phyloP scores from a whole-genome alignment of 202 grass and related monocot species.

The Dendrocalamus latiflorus region DNA sequence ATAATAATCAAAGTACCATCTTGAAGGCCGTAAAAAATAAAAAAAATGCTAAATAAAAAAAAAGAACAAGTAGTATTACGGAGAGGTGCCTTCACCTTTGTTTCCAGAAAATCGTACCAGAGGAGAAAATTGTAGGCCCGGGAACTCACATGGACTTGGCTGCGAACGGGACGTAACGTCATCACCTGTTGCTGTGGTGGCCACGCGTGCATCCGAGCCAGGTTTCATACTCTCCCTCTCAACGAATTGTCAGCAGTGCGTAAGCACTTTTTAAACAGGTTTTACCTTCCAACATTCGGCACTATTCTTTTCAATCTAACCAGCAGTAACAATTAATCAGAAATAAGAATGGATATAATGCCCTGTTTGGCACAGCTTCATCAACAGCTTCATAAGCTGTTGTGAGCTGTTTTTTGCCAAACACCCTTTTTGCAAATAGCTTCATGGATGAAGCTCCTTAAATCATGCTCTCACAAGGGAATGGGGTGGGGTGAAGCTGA shows the following conservation, averaged over 20 bases:
- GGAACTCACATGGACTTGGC: not conserved
- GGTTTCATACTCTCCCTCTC: not conserved
- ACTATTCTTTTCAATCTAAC: not conserved
- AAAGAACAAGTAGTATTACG: too few relatives aligned
- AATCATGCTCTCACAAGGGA: too few relatives aligned
- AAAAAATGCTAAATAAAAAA: too few relatives aligned
- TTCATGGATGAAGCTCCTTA: too few relatives aligned
- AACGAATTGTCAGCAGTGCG: not conserved
- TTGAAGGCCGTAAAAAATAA: too few relatives aligned
- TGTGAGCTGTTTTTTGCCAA: too few relatives aligned
- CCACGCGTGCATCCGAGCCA: not conserved
- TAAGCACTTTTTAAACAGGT: not conserved
- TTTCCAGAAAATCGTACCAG: not conserved
- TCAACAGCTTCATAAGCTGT: too few relatives aligned
- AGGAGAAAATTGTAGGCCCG: not conserved
- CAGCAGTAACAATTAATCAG: not conserved
- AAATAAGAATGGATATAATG: not conserved
- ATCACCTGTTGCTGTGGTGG: not conserved
- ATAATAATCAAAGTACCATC: too few relatives aligned
- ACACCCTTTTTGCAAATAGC: too few relatives aligned
- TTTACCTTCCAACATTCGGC: too few relatives aligned
- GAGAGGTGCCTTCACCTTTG: not conserved
- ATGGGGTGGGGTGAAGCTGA: too few relatives aligned
- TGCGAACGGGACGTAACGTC: not conserved
- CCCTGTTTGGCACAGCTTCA: too few relatives aligned